Evolutionary conservation across 495 filamentous ascomycete species (phyloP), one percentile per base, ranked within the genome.

Genomic region (Penicillium paradoxum): DNA sequence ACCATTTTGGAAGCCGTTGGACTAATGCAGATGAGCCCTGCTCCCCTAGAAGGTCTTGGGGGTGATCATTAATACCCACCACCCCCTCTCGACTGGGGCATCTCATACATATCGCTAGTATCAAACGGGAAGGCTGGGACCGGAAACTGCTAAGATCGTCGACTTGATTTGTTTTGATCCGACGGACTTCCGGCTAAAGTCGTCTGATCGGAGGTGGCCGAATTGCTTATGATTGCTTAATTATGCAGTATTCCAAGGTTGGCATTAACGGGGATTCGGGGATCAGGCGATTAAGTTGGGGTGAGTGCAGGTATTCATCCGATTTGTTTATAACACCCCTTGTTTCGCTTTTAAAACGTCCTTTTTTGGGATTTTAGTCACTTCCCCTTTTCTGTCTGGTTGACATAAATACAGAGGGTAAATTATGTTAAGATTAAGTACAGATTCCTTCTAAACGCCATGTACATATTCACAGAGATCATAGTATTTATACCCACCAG

Each of bases 31-130:
- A 1, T 34, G 10, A 13, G 32, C 32, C 14, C 32, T n/a, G 13
- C 4, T 34, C 32, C 13, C 24, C 24, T 27, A 14, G 10, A 8
- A 32, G 30, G 13, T 13, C 9, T 34, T 34, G 13, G 32, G 14
- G 13, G 14, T 13, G 9, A 3, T 29, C 14, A 51, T 34, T 19
- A 8, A 24, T 6, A 17, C 25, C 25, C 21, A 21, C 27, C 4
- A 38, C 47, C 55, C 55, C 55, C 49, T 44, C 49, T 25, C 25
- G 34, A 42, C 42, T 43, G 43, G 29, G 17, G 24, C 17, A 24
- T 9, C 32, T 22, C 15, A 11, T 53, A 38, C 42, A 44, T 36
- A 57, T 52, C 38, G 43, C 54, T 53, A 48, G 17, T 27, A 48
- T 49, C 27, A 13, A 53, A 43, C n/a, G 11, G 55, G 55, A 49